Evolutionary conservation across 352 stramenopile species (phyloP).

Genomic region (Pythium vanterpoolii): DNA sequence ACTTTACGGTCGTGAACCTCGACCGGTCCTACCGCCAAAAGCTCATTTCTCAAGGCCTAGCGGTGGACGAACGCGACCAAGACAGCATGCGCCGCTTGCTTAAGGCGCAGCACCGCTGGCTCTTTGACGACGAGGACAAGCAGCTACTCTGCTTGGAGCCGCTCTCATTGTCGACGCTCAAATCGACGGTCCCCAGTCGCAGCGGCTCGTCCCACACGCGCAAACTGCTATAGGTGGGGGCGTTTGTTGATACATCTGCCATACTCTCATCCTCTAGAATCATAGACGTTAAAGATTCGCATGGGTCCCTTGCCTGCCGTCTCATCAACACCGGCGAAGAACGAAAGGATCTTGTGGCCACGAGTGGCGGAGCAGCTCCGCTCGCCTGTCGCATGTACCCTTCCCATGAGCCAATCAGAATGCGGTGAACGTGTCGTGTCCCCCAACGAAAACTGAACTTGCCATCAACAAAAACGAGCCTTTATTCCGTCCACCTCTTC

Average conservation of each 20-base stretch:
- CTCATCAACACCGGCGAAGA: background rate
- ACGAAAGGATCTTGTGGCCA: background rate
- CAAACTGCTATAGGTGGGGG: conserved; percentile 18
- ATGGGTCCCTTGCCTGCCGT: conserved; percentile 1
- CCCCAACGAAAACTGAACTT: background rate
- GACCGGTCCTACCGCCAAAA: conserved; percentile 55
- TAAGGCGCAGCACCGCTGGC: conserved; percentile 69
- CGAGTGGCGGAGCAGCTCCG: background rate
- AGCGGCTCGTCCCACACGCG: conserved; percentile 1
- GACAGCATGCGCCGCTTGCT: conserved; percentile 61
- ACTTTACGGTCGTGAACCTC: conserved; percentile 70
- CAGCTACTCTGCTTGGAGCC: conserved; percentile 55
- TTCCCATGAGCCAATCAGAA: conserved; percentile 11
- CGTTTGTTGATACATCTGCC: too few relatives aligned
- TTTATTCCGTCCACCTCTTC: too few relatives aligned
- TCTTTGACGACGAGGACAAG: conserved; percentile 67
- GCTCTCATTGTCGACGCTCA: conserved; percentile 35
- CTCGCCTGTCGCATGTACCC: conserved; percentile 15
- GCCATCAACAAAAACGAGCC: background rate
- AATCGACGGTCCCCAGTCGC: conserved; percentile 7
- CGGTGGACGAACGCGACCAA: conserved; percentile 58
- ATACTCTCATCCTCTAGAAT: too few relatives aligned
- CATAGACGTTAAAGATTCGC: conserved; percentile 6
- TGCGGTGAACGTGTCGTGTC: background rate
- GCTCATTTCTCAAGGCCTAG: conserved; percentile 49